Evolutionary conservation across 140 eudicot species (phyloP).

Genomic region (Ambrosia hybrid): DNA sequence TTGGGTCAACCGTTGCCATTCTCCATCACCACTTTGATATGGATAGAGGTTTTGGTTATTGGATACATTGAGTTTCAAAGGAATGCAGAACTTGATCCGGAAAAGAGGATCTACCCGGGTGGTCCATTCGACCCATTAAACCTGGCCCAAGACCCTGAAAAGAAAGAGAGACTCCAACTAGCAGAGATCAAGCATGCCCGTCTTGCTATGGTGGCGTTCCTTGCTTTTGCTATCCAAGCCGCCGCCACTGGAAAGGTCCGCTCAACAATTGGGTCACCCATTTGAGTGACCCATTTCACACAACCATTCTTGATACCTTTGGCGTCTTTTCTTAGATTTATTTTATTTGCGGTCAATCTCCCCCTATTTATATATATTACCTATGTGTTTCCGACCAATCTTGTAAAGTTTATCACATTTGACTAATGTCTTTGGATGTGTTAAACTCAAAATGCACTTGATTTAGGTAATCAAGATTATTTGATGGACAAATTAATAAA

Average conservation of each 20-base stretch:
- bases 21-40: conserved; percentile 65
- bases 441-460: too few relatives aligned
- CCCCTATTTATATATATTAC: not conserved
- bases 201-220: conserved; percentile 80
- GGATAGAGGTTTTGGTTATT: conserved; percentile 72
- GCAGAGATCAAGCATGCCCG: conserved; percentile 92
- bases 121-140: conserved; percentile 76
- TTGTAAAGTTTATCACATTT: not conserved
- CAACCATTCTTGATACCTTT: conserved; percentile 9
- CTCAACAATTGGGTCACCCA: conserved; percentile 9
- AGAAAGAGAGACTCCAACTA: conserved; percentile 68
- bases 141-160: conserved; percentile 76
- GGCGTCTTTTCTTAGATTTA: not conserved
- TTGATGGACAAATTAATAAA: too few relatives aligned
- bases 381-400: too few relatives aligned
- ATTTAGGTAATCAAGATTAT: too few relatives aligned
- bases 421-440: not conserved
- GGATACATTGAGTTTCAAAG: conserved; percentile 94
- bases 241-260: not conserved
- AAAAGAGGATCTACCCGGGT: conserved; percentile 83
- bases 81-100: conserved; percentile 87
- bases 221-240: conserved; percentile 66
- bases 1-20: conserved; percentile 88
- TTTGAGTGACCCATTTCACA: conserved; percentile 9
- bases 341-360: not conserved